Evolutionary conservation across 2,329 filamentous ascomycete species (phyloP), one percentile per base, ranked within the genome.

Genomic region (Blumeria hordei): DNA sequence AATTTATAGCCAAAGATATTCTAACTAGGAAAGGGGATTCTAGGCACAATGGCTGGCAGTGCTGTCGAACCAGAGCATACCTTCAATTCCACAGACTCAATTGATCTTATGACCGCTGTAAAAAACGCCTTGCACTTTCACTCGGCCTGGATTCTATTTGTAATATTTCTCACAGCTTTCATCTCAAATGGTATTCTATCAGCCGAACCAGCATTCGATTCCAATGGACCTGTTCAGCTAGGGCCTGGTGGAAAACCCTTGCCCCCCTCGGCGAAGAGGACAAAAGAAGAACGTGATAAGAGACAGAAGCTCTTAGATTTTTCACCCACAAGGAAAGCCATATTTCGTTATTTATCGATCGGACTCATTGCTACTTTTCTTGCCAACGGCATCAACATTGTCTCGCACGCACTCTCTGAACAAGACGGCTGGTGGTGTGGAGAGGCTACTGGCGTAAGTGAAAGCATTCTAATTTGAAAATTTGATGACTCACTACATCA

Each of bases 171-270:
- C 52, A 66, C 71, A 57, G 73, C 74, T 59, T 83, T 84, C 64
- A 72, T 80, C 55, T 64, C 70, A 60, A 76, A 75, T 65, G 80
- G 78, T 62, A 73, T 84, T 59, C 64, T 73, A 57, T 70, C 72
- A 58, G 66, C 69, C 49, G 66, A 71, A 62, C 65, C 68, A 44
- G 66, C 69, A 57, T 54, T 58, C 10, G 62, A 66, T 56, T 61
- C 64, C 21, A 62, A 59, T 35, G 61, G 62, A 44, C 65, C 64
- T 11, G 54, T 74, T 72, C 21, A 71, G 67, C 80, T 74, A 54
- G 88, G 88, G n/a, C 88, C 88, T 1, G 88, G 86, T 55, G 90
- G 88, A 60, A 88, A 93, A 67, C 87, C 87, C 36, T 72, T 95
- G 55, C 88, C 87, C 41, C 61, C 57, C 10, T 60, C 62, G 61